Conservation (phyloP, 176 grass and related monocot genomes). For the Themeda triandra region DNA sequence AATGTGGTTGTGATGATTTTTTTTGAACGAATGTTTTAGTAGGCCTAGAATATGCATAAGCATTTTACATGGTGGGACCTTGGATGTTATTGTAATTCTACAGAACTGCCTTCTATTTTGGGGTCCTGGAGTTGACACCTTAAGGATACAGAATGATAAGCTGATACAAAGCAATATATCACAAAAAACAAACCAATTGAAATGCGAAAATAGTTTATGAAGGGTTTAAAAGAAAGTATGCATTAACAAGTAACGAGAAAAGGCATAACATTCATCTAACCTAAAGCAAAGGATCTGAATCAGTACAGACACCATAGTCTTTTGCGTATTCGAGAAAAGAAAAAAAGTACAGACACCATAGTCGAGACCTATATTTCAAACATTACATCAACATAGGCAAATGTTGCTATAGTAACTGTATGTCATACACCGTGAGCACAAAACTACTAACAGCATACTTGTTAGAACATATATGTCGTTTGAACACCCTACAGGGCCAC, state of each 20-base stretch:
- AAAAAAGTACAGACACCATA: too few relatives aligned
- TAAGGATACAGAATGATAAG: neutral
- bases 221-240: neutral
- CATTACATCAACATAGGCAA: slow-evolving; percentile 21
- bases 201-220: neutral
- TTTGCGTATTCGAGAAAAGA: slow-evolving; percentile 82
- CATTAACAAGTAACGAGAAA: neutral
- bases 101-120: neutral
- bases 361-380: slow-evolving; percentile 63
- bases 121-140: neutral
- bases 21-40: neutral
- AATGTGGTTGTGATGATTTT: neutral
- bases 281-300: slow-evolving; percentile 80
- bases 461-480: slow-evolving; percentile 89
- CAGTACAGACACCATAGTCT: slow-evolving; percentile 45
- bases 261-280: slow-evolving; percentile 68
- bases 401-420: slow-evolving; percentile 1
- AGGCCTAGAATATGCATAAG: neutral
- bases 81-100: neutral
- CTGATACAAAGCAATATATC: slow-evolving; percentile 5
- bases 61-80: neutral
- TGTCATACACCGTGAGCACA: neutral
- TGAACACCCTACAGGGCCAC: slow-evolving; percentile 69
- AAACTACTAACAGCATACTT: slow-evolving; percentile 78
- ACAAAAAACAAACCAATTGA: slow-evolving; percentile 1